phyloP scores from a whole-genome alignment of 352 stramenopile species.

The Globisporangium irregulare region DNA sequence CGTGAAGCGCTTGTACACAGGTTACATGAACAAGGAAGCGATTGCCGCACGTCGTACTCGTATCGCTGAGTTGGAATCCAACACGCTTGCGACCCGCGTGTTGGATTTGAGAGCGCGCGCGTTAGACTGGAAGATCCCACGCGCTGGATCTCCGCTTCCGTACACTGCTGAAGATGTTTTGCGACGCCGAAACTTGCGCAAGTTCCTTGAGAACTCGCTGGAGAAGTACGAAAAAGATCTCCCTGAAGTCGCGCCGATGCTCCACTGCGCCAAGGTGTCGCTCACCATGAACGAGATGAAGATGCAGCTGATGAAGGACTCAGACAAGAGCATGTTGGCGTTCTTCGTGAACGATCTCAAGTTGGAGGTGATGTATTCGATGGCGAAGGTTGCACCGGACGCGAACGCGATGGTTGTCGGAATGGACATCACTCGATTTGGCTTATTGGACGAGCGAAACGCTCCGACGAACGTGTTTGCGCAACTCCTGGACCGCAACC shows the following conservation, averaged over 20 bases:
- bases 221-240: constrained; percentile 61
- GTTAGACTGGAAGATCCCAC: constrained; percentile 65
- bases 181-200: constrained; percentile 49
- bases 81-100: constrained; percentile 51
- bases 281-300: constrained; percentile 52
- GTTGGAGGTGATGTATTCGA: constrained; percentile 40
- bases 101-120: constrained; percentile 59
- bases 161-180: constrained; percentile 40
- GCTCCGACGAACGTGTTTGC: constrained; percentile 65
- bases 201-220: constrained; percentile 60
- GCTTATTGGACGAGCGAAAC: constrained; percentile 65
- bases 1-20: constrained; percentile 31
- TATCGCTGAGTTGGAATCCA: constrained; percentile 54
- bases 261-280: constrained; percentile 54
- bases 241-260: constrained; percentile 39
- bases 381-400: constrained; percentile 39
- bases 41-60: constrained; percentile 35
- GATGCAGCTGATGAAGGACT: constrained; percentile 48
- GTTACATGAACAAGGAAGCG: constrained; percentile 42
- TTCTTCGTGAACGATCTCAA: constrained; percentile 51
- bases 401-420: constrained; percentile 41
- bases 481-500: constrained; percentile 76
- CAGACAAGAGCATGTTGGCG: constrained; percentile 45
- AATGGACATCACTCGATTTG: constrained; percentile 61
- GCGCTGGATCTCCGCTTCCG: constrained; percentile 44